Base-by-base conservation (phyloP, 495 filamentous ascomycete genomes). In the Penicillium bialowiezense region DNA sequence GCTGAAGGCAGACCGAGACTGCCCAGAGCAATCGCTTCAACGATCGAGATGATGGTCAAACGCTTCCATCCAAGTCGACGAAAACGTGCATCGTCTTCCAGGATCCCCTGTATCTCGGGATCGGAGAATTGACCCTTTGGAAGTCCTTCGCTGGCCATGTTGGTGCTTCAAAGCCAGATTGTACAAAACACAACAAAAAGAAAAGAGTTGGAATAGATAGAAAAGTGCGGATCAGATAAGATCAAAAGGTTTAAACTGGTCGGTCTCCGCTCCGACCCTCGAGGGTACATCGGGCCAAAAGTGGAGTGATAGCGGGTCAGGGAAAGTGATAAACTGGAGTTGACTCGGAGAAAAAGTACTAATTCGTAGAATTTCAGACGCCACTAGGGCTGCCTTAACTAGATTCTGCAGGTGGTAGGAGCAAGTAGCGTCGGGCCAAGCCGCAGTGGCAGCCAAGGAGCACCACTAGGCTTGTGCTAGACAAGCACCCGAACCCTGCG, bases 21-120 rank as follows among this genome's bases (percentile, higher is more conserved):
- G 20, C 82, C 82, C 9, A 84, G 71, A 9, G 81, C 78, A 47
- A 85, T 81, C 15, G 80, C 79, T 54, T 83, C 80, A 45, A 82
- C 82, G 56, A 85, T 82, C 24, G 84, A 69, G 24, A 65, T 47
- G 17, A 66, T 32, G 9, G 64, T 68, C 13, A 68, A 57, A 13
- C 63, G 54, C 33, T 64, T 64, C 64, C 64, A 68, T 28, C 63
- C 63, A 14, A 68, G 55, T 28, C 59, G 58, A 32, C 52, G 58
- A 44, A 57, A 61, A 28, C 34, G 33, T 5, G 44, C 17, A 1
- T 38, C 24, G 12, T 35, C 59, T 58, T 34, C 43, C 40, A 47
- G 21, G 4, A 46, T 47, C 20, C 24, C 23, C 18, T 47, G 44
- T 20, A 18, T 10, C 15, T 47, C 44, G 6, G 34, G 33, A n/a